Evolutionary conservation across 345 rosid species (phyloP), one percentile per base, ranked within the genome.

Genomic region (Barbarea vulgaris): DNA sequence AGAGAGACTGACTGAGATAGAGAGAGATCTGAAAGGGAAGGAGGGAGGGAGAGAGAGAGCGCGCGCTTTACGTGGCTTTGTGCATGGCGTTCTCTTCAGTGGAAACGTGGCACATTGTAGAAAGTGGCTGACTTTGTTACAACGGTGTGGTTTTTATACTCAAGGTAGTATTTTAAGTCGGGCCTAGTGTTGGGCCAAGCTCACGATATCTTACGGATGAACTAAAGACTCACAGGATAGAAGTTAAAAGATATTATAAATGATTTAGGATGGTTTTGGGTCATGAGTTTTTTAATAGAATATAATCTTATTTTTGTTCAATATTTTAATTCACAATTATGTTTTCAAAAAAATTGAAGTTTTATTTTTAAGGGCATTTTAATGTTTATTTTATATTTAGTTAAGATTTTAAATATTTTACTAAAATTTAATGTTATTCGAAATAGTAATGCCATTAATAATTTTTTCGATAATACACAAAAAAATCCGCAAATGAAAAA

Each of bases 31-130:
- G 25, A n/a, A n/a, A n/a, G n/a, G n/a, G n/a, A n/a, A n/a, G 15
- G 12, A 28, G 7, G 17, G 14, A 18, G 11, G 33, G 70, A 44
- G 59, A 69, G 19, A 75, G 70, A 64, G 24, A 7, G 62, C 1
- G 27, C 6, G 11, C 12, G 44, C 3, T 22, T 39, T 69, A 82
- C 91, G 90, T 85, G 89, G 74, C 84, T 39, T 58, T 73, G 28
- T 81, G 87, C 87, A 82, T 83, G 91, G 81, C 57, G 71, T 54
- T 58, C 28, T 21, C 21, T 31, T 64, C 6, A 36, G 25, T 37
- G 46, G 24, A 6, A 80, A 80, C 83, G 81, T 76, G 83, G 47
- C 81, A 55, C 7, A 24, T 54, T 70, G 34, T 53, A 24, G 47
- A 24, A 13, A 42, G 63, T 61, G 13, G 55, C 19, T 56, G 50